A percentile compares a stretch with the other conserved stretches of the same genome.
These are phyloP conservation scores for Myriosclerotinia scirpicola DNA, from an alignment of 2,329 filamentous ascomycete genomes.

Conservation along the genomic window DNA sequence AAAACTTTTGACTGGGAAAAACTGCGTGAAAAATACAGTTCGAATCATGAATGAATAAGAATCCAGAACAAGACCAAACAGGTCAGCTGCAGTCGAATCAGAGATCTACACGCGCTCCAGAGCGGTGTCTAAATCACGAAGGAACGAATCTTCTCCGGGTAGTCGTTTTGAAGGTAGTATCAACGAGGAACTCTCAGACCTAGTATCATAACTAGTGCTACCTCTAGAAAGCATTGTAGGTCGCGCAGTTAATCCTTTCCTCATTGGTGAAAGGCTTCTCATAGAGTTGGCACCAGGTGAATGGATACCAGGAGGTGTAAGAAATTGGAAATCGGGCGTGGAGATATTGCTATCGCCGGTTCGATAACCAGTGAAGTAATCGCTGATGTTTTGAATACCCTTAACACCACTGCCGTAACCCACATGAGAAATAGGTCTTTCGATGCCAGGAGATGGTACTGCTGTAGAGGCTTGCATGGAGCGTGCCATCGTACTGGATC, in stretches of 20 bases:
- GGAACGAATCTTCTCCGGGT: slow-evolving; percentile 18
- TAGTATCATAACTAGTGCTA: slow-evolving; percentile 17
- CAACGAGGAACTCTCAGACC: slow-evolving; percentile 20
- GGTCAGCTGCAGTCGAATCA: neutral
- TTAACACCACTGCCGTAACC: slow-evolving; percentile 13
- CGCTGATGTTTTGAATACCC: neutral
- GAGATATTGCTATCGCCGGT: slow-evolving; percentile 14
- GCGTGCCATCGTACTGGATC: slow-evolving; percentile 15
- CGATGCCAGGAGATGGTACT: slow-evolving; percentile 11
- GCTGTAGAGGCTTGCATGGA: slow-evolving; percentile 19
- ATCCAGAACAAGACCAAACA: no score
- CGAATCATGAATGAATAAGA: neutral
- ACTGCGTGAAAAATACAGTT: slow-evolving; percentile 2
- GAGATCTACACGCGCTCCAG: slow-evolving; percentile 7
- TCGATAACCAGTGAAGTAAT: slow-evolving; percentile 19
- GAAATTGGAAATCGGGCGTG: slow-evolving; percentile 21
- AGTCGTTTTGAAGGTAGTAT: slow-evolving; percentile 9
- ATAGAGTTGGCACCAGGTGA: neutral
- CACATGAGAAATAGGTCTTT: neutral
- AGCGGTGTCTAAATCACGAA: slow-evolving; percentile 20
- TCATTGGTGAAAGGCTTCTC: slow-evolving; percentile 9
- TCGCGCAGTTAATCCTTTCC: neutral
- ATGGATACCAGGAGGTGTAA: slow-evolving; percentile 15
- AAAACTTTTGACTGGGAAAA: neutral
- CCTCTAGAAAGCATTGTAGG: slow-evolving; percentile 13